Evolutionary conservation across 805 yeast genomes (phyloP).

Genomic region (Lipomyces lipofer): DNA sequence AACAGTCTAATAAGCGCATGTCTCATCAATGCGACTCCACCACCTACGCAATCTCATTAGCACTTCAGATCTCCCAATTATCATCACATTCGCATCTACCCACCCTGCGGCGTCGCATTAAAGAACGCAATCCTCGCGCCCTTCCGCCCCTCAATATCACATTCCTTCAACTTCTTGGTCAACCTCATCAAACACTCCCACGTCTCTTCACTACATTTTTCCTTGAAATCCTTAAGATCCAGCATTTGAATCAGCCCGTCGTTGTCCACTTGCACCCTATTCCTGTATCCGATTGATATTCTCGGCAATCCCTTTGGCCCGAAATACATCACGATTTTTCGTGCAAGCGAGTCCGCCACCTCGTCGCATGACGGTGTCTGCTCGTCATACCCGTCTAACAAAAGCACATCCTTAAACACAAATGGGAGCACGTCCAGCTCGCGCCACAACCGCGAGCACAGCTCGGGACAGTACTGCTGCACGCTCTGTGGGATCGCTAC

Average conservation of each 20-base stretch:
- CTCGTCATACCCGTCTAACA: background rate
- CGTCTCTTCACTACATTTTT: slow-evolving; percentile 19
- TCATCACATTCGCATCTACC: no score
- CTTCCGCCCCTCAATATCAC: slow-evolving; percentile 17
- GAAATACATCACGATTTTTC: slow-evolving; percentile 28
- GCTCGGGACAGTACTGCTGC: slow-evolving; percentile 19
- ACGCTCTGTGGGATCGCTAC: slow-evolving; percentile 17
- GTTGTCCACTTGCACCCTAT: slow-evolving; percentile 27
- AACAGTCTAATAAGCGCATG: slow-evolving; percentile 28
- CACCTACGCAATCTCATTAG: no score
- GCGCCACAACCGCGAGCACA: slow-evolving; percentile 25
- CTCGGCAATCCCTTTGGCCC: slow-evolving; percentile 31
- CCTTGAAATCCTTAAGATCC: slow-evolving; percentile 16
- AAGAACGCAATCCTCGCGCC: slow-evolving; percentile 29
- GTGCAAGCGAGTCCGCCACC: slow-evolving; percentile 29
- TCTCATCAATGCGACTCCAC: slow-evolving; percentile 32
- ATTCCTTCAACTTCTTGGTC: slow-evolving; percentile 10
- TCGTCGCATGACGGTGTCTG: slow-evolving; percentile 26
- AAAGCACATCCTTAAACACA: slow-evolving; percentile 12
- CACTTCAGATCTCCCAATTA: no score
- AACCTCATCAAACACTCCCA: slow-evolving; percentile 24
- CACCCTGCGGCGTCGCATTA: slow-evolving; percentile 31
- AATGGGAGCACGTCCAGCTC: slow-evolving; percentile 30
- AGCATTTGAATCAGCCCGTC: slow-evolving; percentile 27
- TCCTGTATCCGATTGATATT: slow-evolving; percentile 25